Base-by-base conservation (phyloP, 2,329 filamentous ascomycete species). In the Huntiella omanensis region DNA sequence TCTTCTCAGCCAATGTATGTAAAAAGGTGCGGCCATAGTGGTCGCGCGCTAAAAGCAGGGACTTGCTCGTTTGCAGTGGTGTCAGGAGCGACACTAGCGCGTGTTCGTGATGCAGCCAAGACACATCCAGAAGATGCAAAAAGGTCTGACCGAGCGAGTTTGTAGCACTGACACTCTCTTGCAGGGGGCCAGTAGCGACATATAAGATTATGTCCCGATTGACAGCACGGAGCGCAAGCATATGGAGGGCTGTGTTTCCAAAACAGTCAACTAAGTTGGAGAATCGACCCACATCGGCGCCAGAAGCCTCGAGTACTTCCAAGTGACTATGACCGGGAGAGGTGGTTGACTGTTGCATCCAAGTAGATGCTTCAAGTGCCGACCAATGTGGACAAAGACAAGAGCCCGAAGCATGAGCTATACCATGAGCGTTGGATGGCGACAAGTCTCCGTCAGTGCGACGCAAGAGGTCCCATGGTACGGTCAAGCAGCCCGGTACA, bases 11-110 rank as follows among this genome's bases (percentile, higher is more conserved):
- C 0, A 69, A 56, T 3, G 64, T 55, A 52, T 75, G 71, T 28
- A 71, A 70, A 39, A 69, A 62, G 4, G 62, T 72, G 35, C 71
- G 68, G 1, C 71, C 71, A 50, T 71, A 74, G 34, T 62, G 55
- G 51, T 75, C 71, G 11, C 57, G 56, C 2, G 55, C 53, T 15
- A 58, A 58, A 1, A 61, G 44, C 1, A 50, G 43, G 1, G 51
- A 41, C 4, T 59, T 40, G 8, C 68, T 50, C 3, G 55, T 48
- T 0, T 39, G 47, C 10, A 63, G 53, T 6, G 60, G 54, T 40
- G 48, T 54, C 33, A 51, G 52, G 22, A 60, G 49, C 1, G 8
- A 40, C 4, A 45, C 12, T 5, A 47, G 34, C 11, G 17, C 15
- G 3, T 55, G 55, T 3, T 54, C 48, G 5, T 54, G 53, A 3